Evolutionary conservation across 225 moss, liverwort and hornwort species (phyloP), one percentile per base, ranked within the genome.

Genomic region (Physcomitrium patens): DNA sequence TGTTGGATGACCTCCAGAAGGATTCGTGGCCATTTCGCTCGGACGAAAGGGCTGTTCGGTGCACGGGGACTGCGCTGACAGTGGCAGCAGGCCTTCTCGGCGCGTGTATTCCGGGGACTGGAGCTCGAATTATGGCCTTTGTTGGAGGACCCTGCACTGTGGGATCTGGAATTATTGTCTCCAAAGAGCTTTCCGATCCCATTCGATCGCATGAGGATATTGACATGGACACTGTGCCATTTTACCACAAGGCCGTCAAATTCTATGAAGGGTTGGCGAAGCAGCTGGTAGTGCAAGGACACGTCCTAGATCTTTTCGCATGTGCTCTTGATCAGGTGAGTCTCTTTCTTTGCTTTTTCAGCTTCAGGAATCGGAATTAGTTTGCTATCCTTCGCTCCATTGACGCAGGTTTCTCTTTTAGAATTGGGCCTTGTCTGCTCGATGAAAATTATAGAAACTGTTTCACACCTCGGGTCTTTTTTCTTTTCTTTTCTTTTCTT

Each of bases 61-160:
- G 97, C 81, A 93, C 97, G 37, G 94, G 97, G 68, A 95, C 89
- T 20, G 95, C 94, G 19, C 84, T 99, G 69, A 90, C 87, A 46
- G 95, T 99, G 53, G 95, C 97, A 22, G 86, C 95, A 71, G 94
- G 94, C 1, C 82, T 99, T 60, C 80, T 99, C 59, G 97, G 97
- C 26, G 90, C 97, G 27, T 99, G 97, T 68, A 95, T 99, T 69
- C 97, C 97, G 5, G 97, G 97, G 27, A 99, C 97, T 17, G 97
- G 97, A 70, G 97, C 97, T 81, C 88, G 97, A 67, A 99, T 99
- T 67, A 85, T 99, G 81, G 90, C 93, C 13, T 95, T 99, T 55
- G 93, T 99, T 17, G 97, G 97, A 11, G 97, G 97, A 17, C 97
- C 97, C 0, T 99, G 97, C 79, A 99, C 95, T 2, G 89, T 93